A percentile compares a stretch with the other conserved stretches of the same genome.
phyloP scores from a whole-genome alignment of 2,329 filamentous ascomycete genomes.

The Lachnellula willkommii region DNA sequence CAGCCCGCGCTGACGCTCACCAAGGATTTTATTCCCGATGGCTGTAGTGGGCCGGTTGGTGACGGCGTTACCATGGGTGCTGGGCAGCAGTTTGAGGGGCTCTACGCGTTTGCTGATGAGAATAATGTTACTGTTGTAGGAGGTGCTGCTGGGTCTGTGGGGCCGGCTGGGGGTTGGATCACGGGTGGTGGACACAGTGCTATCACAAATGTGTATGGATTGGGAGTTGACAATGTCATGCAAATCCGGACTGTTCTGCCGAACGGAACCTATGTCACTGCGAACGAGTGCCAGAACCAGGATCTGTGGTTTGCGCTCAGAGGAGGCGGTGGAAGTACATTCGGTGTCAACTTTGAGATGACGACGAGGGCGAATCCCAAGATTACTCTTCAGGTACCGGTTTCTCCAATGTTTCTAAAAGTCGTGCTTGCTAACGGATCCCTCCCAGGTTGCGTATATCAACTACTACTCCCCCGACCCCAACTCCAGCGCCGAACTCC shows the following conservation, averaged over 20 bases:
- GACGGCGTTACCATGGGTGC: conserved; percentile 46
- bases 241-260: conserved; percentile 51
- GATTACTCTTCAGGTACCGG: neutral
- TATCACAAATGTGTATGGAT: conserved; percentile 32
- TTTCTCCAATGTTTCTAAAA: neutral
- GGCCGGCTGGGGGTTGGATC: conserved; percentile 52
- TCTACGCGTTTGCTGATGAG: conserved; percentile 41
- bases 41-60: conserved; percentile 36
- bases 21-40: conserved; percentile 36
- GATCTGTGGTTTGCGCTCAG: conserved; percentile 60
- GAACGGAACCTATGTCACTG: conserved; percentile 41
- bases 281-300: conserved; percentile 45
- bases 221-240: conserved; percentile 56
- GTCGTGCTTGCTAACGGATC: neutral
- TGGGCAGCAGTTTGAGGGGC: conserved; percentile 45
- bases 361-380: neutral
- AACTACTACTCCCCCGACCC: neutral
- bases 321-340: conserved; percentile 40
- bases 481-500: neutral
- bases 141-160: conserved; percentile 49
- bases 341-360: conserved; percentile 31
- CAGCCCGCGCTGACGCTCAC: conserved; percentile 34
- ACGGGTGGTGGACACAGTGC: conserved; percentile 56
- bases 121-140: conserved; percentile 46
- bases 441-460: neutral